Evolutionary conservation across 1,284 basidiomycete species (phyloP).

Genomic region (Coriolopsis trogii): DNA sequence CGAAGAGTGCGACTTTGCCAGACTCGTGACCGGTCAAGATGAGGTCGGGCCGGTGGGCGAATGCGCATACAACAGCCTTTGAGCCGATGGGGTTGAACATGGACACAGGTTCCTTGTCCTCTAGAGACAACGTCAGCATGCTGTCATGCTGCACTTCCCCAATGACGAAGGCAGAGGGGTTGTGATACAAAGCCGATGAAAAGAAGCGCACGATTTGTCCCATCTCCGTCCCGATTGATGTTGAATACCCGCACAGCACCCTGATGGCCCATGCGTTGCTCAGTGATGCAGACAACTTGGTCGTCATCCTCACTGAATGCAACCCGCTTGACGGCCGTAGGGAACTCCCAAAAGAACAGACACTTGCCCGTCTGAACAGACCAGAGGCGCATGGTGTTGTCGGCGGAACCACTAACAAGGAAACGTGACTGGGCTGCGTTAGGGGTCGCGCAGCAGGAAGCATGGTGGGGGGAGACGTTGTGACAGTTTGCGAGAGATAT

Average conservation of each 20-base stretch:
- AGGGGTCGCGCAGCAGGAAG: not conserved
- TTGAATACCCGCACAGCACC: conserved; percentile 88
- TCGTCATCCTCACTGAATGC: conserved; percentile 88
- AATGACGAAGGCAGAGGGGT: not conserved
- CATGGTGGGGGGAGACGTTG: not conserved
- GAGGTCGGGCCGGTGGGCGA: conserved; percentile 78
- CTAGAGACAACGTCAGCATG: conserved; percentile 42
- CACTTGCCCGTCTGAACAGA: conserved; percentile 89
- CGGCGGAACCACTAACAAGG: conserved; percentile 87
- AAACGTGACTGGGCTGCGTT: conserved; percentile 78
- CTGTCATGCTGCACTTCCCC: not conserved
- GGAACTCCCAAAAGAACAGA: conserved; percentile 94
- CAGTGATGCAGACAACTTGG: conserved; percentile 90
- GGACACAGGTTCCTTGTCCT: conserved; percentile 73
- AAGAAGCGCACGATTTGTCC: conserved; percentile 65
- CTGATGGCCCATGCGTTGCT: conserved; percentile 94
- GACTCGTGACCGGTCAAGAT: conserved; percentile 96
- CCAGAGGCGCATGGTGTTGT: conserved; percentile 95
- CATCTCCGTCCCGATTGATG: conserved; percentile 82
- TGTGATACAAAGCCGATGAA: not conserved
- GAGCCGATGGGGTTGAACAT: conserved; percentile 91
- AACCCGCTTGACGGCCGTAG: conserved; percentile 96
- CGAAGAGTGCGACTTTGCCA: conserved; percentile 91
- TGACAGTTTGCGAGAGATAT: too few relatives aligned
- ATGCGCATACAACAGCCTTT: conserved; percentile 95